Percentiles rank a stretch among this genome's conserved stretches.
Conservation (phyloP, 2,329 filamentous ascomycete genomes). For the Neocucurbitaria cava region DNA sequence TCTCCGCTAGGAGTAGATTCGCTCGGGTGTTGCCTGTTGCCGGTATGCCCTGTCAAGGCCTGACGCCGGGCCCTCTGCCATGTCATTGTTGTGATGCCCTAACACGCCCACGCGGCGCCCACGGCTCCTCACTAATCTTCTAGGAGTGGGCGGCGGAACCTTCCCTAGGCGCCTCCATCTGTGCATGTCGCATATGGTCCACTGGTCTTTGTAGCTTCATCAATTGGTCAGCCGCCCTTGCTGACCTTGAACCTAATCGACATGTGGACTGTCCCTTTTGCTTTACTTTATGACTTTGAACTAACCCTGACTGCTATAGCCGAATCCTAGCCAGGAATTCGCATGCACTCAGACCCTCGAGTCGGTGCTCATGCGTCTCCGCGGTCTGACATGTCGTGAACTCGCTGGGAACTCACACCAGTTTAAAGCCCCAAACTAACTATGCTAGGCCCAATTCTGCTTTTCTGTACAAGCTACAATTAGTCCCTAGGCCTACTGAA, state of each 20-base stretch:
- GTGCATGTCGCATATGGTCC: constrained; percentile 21
- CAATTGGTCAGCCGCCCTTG: constrained; percentile 19
- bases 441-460: background rate
- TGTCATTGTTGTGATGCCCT: constrained; percentile 22
- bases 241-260: constrained; percentile 16
- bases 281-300: constrained; percentile 28
- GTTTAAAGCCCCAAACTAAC: constrained; percentile 2
- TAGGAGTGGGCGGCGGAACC: constrained; percentile 8
- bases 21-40: constrained; percentile 15
- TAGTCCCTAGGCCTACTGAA: constrained; percentile 10
- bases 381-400: background rate
- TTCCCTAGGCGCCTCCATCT: constrained; percentile 16
- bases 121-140: constrained; percentile 21
- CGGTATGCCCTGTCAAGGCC: constrained; percentile 11
- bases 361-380: background rate
- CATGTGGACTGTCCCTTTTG: constrained; percentile 10
- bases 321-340: background rate
- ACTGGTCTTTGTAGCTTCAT: background rate
- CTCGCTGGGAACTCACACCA: constrained; percentile 4
- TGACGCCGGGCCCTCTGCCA: constrained; percentile 15
- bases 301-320: constrained; percentile 9
- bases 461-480: constrained; percentile 12
- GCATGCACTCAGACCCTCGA: background rate
- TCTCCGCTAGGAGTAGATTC: constrained; percentile 1
- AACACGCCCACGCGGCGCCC: constrained; percentile 37